Evolutionary conservation across 169 alveolate species (phyloP), one percentile per base, ranked within the genome.

Genomic region (Plasmodium inui): DNA sequence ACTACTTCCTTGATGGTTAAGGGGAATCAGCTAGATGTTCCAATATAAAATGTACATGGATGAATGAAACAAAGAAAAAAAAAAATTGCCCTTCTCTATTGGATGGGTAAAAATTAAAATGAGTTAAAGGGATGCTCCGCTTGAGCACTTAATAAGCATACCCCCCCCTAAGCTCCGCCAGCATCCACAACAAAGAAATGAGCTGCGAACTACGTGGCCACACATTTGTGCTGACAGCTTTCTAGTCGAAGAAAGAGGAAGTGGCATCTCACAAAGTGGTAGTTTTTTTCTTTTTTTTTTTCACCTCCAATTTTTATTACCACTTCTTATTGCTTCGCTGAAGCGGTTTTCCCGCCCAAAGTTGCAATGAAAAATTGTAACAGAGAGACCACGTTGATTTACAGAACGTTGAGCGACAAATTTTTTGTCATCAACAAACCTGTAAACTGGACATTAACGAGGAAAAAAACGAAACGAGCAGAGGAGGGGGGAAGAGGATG

Each of bases 381-480:
- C 57, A 91, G 74, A 30, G 95, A 91, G 74, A 71, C 74, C 22
- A 91, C 32, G 57, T 55, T 91, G 39, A 72, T 91, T 41, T 91
- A 91, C 84, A 39, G 95, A 81, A 91, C 73, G n/a, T 61, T 91
- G 81, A 44, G 61, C 67, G 95, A 91, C 19, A 67, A 80, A 32
- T 91, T 91, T 76, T 91, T 91, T 82, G 81, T 91, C 55, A 91
- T 91, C 50, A 70, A 91, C 78, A 91, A 91, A 32, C 95, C 95
- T 82, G 95, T 91, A 28, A 80, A 91, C 22, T 91, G 95, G 95
- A 82, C 92, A 6, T 76, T 91, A 53, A 82, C 67, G 32, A 82
- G 57, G 72, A 91, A 76, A 39, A 81, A 72, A 91, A 44, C 39
- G 22, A 78, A 19, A 28, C 71, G 30, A 34, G 57, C 28, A 37